phyloP scores from a whole-genome alignment of 345 rosid genomes.

The Rhizophora mangle region DNA sequence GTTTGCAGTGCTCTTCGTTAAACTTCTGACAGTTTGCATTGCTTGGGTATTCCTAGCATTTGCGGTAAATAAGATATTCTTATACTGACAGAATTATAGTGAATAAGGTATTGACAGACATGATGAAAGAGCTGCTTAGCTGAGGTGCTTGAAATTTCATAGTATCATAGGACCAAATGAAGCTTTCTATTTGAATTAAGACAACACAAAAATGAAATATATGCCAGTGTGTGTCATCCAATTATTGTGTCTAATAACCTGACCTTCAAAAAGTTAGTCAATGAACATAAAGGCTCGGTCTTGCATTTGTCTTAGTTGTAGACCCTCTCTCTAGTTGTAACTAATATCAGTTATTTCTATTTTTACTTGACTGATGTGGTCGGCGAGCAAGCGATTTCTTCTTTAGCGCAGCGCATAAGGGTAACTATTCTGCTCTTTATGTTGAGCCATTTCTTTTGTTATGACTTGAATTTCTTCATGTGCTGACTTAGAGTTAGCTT shows the following conservation, averaged over 20 bases:
- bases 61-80: no score
- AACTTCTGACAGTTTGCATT: background rate
- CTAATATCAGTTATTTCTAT: constrained; percentile 19
- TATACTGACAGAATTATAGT: no score
- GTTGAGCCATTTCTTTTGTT: background rate
- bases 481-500: constrained; percentile 11
- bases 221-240: no score
- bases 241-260: no score
- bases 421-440: constrained; percentile 29
- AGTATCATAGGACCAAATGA: no score
- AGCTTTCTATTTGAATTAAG: no score
- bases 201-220: no score
- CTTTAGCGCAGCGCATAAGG: constrained; percentile 71
- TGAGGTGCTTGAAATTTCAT: no score
- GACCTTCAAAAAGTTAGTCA: no score
- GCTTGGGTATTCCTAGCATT: background rate
- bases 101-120: no score
- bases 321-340: background rate
- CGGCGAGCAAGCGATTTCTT: constrained; percentile 54
- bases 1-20: background rate
- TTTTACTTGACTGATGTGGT: constrained; percentile 78
- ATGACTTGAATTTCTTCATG: constrained; percentile 3
- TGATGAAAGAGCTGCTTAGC: no score
- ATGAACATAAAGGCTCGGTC: no score
- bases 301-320: background rate